These are phyloP conservation scores for Symbiodinium natans DNA, from an alignment of 73 alveolate species.

Conservation along the genomic window DNA sequence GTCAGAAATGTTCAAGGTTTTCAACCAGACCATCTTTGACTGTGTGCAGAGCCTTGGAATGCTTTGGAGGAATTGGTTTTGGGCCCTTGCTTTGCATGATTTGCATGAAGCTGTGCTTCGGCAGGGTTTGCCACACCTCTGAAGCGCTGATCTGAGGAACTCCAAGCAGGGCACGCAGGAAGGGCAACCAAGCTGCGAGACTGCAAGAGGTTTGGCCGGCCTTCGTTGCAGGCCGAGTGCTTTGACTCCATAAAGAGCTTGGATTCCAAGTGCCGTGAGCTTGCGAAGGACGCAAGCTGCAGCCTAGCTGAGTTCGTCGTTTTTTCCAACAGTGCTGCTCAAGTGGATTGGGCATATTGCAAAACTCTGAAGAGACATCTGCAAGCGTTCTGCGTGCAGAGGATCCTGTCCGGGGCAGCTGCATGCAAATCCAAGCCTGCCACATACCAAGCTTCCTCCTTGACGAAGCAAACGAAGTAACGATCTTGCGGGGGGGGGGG, in stretches of 20 bases:
- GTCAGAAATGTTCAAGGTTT: conserved; percentile 11
- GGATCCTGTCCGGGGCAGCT: conserved; percentile 27
- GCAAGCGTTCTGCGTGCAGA: background rate
- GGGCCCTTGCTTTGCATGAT: no score
- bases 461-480: background rate
- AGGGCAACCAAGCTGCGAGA: no score
- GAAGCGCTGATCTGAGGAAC: background rate
- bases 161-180: background rate
- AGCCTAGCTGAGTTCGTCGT: background rate
- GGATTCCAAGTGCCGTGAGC: conserved; percentile 16
- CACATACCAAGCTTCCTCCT: background rate
- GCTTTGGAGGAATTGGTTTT: no score
- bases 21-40: conserved; percentile 68
- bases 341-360: background rate
- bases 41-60: conserved; percentile 34
- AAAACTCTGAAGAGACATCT: background rate
- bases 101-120: no score
- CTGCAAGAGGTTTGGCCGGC: no score
- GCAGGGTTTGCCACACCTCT: no score
- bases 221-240: conserved; percentile 13
- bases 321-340: background rate
- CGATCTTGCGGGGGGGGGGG: no score
- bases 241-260: background rate
- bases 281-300: conserved; percentile 9
- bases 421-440: conserved; percentile 26